These are phyloP conservation scores for Harringtonia lauricola DNA, from an alignment of 2,329 filamentous ascomycete species.

Conservation along the genomic window DNA sequence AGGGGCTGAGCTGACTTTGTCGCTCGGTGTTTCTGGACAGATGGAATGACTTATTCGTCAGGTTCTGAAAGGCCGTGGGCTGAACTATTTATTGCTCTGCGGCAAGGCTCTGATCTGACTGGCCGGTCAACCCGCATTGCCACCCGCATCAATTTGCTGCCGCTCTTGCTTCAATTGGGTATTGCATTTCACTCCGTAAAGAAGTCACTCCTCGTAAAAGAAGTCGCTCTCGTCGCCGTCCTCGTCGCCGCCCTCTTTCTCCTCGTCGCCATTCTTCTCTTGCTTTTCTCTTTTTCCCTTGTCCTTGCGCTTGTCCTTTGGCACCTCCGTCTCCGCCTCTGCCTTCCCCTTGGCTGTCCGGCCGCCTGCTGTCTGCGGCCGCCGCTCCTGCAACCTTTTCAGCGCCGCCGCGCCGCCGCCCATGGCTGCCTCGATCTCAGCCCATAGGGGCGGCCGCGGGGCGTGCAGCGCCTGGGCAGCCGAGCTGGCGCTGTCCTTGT, in stretches of 20 bases:
- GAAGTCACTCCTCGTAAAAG: too few species aligned
- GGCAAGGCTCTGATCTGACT: too few species aligned
- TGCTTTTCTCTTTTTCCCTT: neutral
- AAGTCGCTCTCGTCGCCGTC: slow-evolving; percentile 36
- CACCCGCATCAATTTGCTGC: too few species aligned
- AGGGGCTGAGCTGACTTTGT: too few species aligned
- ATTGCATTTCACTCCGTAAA: too few species aligned
- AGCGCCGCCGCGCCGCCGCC: slow-evolving; percentile 44
- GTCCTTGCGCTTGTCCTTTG: neutral
- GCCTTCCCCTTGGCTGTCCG: neutral
- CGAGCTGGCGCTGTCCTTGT: slow-evolving; percentile 14
- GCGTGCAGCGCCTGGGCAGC: slow-evolving; percentile 31
- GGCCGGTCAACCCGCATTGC: too few species aligned
- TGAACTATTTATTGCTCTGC: too few species aligned
- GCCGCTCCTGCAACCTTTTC: slow-evolving; percentile 44
- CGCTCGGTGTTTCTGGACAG: too few species aligned
- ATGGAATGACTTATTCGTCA: too few species aligned
- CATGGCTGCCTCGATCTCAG: slow-evolving; percentile 53
- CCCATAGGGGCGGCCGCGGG: slow-evolving; percentile 54
- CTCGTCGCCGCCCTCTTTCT: neutral
- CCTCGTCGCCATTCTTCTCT: neutral
- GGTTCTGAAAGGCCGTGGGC: too few species aligned
- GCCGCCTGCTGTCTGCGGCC: slow-evolving; percentile 1
- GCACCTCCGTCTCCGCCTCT: neutral
- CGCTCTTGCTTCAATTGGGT: too few species aligned